Evolutionary conservation across 495 filamentous ascomycete species (phyloP).

Genomic region (Penicillium argentinense): DNA sequence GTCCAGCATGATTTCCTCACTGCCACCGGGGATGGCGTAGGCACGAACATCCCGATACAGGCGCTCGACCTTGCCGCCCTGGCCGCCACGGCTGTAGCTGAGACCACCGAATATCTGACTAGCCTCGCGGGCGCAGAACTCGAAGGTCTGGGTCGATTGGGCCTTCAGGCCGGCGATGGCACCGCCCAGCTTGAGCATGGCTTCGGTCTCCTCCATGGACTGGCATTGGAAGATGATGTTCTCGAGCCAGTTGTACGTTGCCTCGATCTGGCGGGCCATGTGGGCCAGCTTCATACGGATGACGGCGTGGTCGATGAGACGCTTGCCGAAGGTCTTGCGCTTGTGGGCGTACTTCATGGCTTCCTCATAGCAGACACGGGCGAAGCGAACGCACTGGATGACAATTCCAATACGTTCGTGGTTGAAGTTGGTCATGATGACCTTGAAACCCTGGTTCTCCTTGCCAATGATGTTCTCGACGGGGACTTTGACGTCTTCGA

Average conservation of each 20-base stretch:
- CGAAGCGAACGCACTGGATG: constrained; percentile 94
- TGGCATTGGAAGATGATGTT: constrained; percentile 90
- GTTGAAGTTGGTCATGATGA: constrained; percentile 99
- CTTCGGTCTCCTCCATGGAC: constrained; percentile 90
- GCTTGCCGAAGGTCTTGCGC: constrained; percentile 92
- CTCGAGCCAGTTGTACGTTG: constrained; percentile 96
- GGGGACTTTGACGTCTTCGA: constrained; percentile 97
- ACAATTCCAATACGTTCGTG: constrained; percentile 98
- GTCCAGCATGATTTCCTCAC: constrained; percentile 98
- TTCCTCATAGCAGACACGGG: constrained; percentile 96
- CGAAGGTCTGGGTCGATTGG: constrained; percentile 87
- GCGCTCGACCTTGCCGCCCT: constrained; percentile 94
- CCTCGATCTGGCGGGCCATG: constrained; percentile 98
- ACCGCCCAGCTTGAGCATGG: constrained; percentile 92
- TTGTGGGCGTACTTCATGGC: constrained; percentile 95
- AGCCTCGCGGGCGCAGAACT: constrained; percentile 95
- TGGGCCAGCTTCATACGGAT: constrained; percentile 97
- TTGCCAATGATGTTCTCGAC: constrained; percentile 97
- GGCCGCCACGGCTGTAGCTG: constrained; percentile 88
- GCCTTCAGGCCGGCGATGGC: constrained; percentile 94
- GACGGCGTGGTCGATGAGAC: constrained; percentile 92
- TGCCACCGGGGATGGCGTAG: constrained; percentile 95
- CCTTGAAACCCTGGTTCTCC: constrained; percentile 98
- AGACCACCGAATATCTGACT: constrained; percentile 97
- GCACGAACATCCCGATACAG: constrained; percentile 96